Base-by-base conservation (phyloP, 257 asterid species). In the Craterostigma plantagineum region DNA sequence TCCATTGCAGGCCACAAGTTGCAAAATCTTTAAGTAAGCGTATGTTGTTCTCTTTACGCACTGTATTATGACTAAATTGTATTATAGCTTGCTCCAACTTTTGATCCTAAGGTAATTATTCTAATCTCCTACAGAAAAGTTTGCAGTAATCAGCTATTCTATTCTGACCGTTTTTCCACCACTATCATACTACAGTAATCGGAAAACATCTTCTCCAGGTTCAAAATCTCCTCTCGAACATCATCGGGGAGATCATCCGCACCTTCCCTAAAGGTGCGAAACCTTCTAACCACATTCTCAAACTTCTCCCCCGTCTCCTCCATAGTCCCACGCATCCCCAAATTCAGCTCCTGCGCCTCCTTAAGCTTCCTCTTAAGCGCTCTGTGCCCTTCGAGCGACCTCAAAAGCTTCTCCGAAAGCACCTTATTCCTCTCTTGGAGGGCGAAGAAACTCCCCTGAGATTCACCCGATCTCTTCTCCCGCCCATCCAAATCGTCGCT, bases 1-100 rank as follows among this genome's bases (percentile, higher is more conserved):
- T 72, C 86, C 36, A 61, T 87, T 53, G 78, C 98, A 43, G 95
- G 90, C 45, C 56, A 63, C 57, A 67, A 58, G 53, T 45, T 76
- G 65, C 86, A 64, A 62, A 53, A 38, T 16, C 40, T 64, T 18
- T 44, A 46, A 46, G n/a, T n/a, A n/a, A n/a, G n/a, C n/a, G n/a
- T n/a, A n/a, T n/a, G n/a, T n/a, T n/a, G n/a, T n/a, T n/a, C n/a
- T n/a, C n/a, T n/a, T n/a, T n/a, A n/a, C n/a, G n/a, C n/a, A n/a
- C n/a, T 42, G 58, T 43, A 57, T 42, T 58, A 13, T 23, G 30
- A 23, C 6, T 2, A 23, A 23, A 2, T 2, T 23, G 30, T 23
- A n/a, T n/a, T n/a, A n/a, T n/a, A n/a, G 30, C 30, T 23, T 23
- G 6, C 30, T 39, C 13, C 14, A 16, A 39, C 43, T 7, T 39